These are phyloP conservation scores for Phaeomoniella chlamydospora DNA, from an alignment of 2,329 filamentous ascomycete genomes.

Conservation along the genomic window DNA sequence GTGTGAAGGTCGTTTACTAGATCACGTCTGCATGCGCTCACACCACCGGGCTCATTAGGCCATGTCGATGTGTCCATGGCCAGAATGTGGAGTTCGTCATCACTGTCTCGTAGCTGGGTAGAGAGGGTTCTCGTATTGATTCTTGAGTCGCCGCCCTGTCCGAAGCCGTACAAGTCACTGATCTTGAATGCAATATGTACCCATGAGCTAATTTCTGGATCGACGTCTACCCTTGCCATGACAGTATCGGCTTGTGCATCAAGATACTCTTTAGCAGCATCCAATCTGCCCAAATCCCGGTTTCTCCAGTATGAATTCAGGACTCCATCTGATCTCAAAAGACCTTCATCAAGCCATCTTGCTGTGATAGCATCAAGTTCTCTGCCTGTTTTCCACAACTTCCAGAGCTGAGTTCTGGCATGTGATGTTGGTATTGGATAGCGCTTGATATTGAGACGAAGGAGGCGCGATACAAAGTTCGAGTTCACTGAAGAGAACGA, in stretches of 20 bases:
- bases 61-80: constrained; percentile 38
- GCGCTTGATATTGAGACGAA: constrained; percentile 19
- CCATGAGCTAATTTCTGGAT: constrained; percentile 37
- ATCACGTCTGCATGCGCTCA: constrained; percentile 40
- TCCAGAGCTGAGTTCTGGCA: constrained; percentile 35
- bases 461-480: constrained; percentile 16
- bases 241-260: constrained; percentile 32
- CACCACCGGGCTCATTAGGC: constrained; percentile 38
- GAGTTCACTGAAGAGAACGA: constrained; percentile 25
- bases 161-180: constrained; percentile 36
- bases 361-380: constrained; percentile 33
- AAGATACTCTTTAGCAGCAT: constrained; percentile 27
- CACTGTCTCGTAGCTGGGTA: constrained; percentile 31
- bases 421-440: constrained; percentile 30
- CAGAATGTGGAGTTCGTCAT: constrained; percentile 34
- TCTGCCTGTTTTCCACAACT: constrained; percentile 30
- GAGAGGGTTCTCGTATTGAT: constrained; percentile 34
- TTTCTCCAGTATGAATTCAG: constrained; percentile 30
- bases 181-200: constrained; percentile 36
- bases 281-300: constrained; percentile 27
- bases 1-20: constrained; percentile 39
- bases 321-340: constrained; percentile 30
- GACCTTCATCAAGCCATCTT: constrained; percentile 35
- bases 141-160: constrained; percentile 37
- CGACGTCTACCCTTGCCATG: constrained; percentile 36